Conservation (phyloP, 176 grass and related monocot genomes). For the Typha latifolia region DNA sequence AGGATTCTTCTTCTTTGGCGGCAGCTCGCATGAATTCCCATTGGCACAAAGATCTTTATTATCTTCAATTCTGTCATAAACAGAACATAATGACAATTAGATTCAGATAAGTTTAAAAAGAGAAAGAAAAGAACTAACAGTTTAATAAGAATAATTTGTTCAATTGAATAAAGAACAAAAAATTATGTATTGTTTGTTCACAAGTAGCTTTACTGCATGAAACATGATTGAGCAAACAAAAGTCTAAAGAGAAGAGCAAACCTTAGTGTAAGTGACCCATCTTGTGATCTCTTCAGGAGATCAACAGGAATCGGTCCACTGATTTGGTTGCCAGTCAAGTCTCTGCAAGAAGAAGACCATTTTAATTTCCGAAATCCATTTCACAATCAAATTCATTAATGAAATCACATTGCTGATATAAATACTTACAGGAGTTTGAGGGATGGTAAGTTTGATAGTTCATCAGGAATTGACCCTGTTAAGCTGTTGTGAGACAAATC, state of each 20-base stretch:
- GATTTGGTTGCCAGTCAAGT: slow-evolving; percentile 40
- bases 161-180: too few species aligned
- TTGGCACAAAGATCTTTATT: slow-evolving; percentile 16
- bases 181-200: too few species aligned
- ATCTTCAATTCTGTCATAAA: slow-evolving; percentile 16
- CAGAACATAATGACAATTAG: neutral
- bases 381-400: too few species aligned
- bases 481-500: slow-evolving; percentile 57
- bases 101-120: neutral
- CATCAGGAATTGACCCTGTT: slow-evolving; percentile 43
- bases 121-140: neutral
- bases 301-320: slow-evolving; percentile 28
- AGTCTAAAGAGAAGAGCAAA: neutral
- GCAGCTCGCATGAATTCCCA: slow-evolving; percentile 5
- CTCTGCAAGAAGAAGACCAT: slow-evolving; percentile 19
- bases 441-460: slow-evolving; percentile 30
- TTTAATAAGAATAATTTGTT: too few species aligned
- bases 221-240: too few species aligned
- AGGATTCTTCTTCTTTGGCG: slow-evolving; percentile 12
- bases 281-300: slow-evolving; percentile 40
- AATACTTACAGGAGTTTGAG: slow-evolving; percentile 44
- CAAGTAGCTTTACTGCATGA: too few species aligned
- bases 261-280: slow-evolving; percentile 40
- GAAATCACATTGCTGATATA: too few species aligned
- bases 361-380: neutral